Percentiles rank a stretch among this genome's conserved stretches.
Conservation (phyloP, 768 basidiomycete genomes). For the Amanita fuliginea region DNA sequence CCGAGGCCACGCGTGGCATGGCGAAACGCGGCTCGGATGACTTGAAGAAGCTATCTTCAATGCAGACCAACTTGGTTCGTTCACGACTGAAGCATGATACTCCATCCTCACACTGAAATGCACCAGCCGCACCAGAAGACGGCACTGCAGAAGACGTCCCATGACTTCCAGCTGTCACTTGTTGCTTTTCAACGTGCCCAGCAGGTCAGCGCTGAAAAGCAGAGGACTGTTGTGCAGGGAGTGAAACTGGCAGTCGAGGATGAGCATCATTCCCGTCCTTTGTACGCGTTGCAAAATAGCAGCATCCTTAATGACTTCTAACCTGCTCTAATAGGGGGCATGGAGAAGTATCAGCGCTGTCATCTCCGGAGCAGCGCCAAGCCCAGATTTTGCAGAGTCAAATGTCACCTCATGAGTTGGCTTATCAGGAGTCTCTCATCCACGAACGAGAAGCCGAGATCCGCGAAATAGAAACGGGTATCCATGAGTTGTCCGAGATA, state of each 20-base stretch:
- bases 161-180: slow-evolving; percentile 84
- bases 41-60: slow-evolving; percentile 73
- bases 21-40: slow-evolving; percentile 91
- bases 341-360: slow-evolving; percentile 26
- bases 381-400: slow-evolving; percentile 60
- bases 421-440: slow-evolving; percentile 92
- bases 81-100: background rate
- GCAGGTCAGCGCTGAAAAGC: slow-evolving; percentile 80
- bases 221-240: slow-evolving; percentile 79
- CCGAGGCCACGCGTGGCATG: slow-evolving; percentile 90
- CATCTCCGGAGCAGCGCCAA: slow-evolving; percentile 46
- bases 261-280: slow-evolving; percentile 26
- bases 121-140: slow-evolving; percentile 73
- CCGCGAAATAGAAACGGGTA: slow-evolving; percentile 91
- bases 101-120: background rate
- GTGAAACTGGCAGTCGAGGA: slow-evolving; percentile 82
- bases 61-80: slow-evolving; percentile 53
- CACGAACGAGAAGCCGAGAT: slow-evolving; percentile 93
- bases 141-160: slow-evolving; percentile 82
- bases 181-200: slow-evolving; percentile 90
- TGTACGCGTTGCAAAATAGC: slow-evolving; percentile 11
- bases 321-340: slow-evolving; percentile 13
- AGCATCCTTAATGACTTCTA: background rate
- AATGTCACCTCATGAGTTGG: slow-evolving; percentile 84
- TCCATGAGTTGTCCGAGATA: slow-evolving; percentile 92